These are phyloP conservation scores for Tripterygium wilfordii DNA, from an alignment of 177 flowering plant species.

Conservation along the genomic window DNA sequence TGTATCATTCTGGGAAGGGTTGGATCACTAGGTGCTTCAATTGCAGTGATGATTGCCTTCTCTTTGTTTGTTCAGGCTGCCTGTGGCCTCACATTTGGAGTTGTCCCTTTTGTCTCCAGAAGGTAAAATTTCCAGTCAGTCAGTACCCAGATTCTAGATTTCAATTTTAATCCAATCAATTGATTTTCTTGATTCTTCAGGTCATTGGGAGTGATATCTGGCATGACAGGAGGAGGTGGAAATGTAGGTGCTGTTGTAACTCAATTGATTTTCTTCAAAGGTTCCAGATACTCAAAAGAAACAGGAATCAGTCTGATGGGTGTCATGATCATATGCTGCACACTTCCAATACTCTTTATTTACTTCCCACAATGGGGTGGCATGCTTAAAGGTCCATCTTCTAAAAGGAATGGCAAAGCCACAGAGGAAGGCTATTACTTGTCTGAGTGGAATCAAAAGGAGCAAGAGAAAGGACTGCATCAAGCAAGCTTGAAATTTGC, in stretches of 20 bases:
- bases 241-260: slow-evolving; percentile 85
- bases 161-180: not conserved
- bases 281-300: slow-evolving; percentile 64
- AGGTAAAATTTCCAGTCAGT: slow-evolving; percentile 46
- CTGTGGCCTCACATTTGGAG: slow-evolving; percentile 85
- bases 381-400: slow-evolving; percentile 66
- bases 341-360: slow-evolving; percentile 56
- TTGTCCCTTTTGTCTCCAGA: slow-evolving; percentile 84
- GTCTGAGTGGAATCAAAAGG: slow-evolving; percentile 58
- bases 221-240: slow-evolving; percentile 97
- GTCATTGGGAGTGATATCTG: slow-evolving; percentile 84
- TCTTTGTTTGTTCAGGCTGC: slow-evolving; percentile 82
- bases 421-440: slow-evolving; percentile 75
- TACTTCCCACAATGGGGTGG: slow-evolving; percentile 99
- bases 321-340: slow-evolving; percentile 67
- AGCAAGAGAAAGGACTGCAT: slow-evolving; percentile 59
- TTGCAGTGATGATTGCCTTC: slow-evolving; percentile 61
- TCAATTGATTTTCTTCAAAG: slow-evolving; percentile 78
- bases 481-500: slow-evolving; percentile 69
- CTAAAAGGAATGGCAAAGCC: slow-evolving; percentile 23
- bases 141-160: too few species aligned
- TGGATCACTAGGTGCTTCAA: slow-evolving; percentile 44
- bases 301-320: slow-evolving; percentile 87
- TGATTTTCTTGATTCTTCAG: slow-evolving; percentile 25
- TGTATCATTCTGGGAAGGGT: slow-evolving; percentile 59